phyloP scores from a whole-genome alignment of 78 protist species.

The Bigelowiella natans region DNA sequence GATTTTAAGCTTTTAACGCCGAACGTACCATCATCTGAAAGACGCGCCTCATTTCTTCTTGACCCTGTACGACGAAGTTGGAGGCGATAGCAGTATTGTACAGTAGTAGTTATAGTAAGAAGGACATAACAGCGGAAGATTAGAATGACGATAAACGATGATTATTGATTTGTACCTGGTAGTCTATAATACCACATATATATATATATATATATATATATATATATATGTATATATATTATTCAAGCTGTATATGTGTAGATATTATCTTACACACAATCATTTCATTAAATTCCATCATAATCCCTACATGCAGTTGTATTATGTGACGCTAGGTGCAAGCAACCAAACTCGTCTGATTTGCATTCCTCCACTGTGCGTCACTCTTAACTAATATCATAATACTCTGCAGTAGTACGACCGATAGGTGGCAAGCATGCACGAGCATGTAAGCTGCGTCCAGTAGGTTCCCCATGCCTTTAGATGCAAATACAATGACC shows the following conservation, averaged over 20 bases:
- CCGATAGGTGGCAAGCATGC: not conserved
- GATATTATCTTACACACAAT: not conserved
- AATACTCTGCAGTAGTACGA: not conserved
- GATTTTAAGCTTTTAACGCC: no score
- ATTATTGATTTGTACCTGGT: not conserved
- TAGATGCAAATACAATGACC: not conserved
- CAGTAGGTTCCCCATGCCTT: not conserved
- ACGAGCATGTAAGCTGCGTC: not conserved
- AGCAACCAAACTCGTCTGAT: not conserved
- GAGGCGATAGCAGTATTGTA: no score
- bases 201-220: no score
- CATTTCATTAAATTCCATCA: not conserved
- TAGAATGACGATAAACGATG: not conserved
- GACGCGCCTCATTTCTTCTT: not conserved
- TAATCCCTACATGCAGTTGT: not conserved
- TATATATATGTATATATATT: no score
- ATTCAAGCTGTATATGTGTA: no score
- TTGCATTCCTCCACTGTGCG: not conserved
- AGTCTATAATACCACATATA: not conserved
- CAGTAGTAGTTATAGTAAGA: not conserved
- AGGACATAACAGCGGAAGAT: not conserved
- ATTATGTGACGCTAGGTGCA: not conserved
- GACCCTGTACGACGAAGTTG: no score
- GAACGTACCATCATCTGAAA: not conserved
- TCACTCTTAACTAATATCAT: not conserved